Conservation (phyloP, 192 early-diverging fungal genomes). For the Chytriomyces sp. region DNA sequence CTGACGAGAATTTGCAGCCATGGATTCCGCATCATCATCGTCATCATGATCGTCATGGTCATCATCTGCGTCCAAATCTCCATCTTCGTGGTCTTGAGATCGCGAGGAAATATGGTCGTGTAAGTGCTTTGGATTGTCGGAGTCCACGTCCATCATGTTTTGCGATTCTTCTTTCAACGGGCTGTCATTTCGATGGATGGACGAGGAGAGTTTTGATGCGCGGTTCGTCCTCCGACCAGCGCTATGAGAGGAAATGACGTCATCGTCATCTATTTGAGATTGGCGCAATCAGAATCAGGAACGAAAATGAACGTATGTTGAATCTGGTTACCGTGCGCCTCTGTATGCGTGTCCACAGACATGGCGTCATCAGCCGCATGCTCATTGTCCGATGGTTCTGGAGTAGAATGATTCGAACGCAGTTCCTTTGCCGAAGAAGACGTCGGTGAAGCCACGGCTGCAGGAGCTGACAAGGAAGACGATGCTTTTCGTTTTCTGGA, state of each 20-base stretch:
- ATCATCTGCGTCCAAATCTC: slow-evolving; percentile 4
- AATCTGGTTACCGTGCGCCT: background rate
- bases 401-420: background rate
- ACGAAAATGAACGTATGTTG: background rate
- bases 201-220: background rate
- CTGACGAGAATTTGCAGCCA: background rate
- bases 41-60: background rate
- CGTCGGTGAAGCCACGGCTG: background rate
- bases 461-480: background rate
- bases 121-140: too few species aligned
- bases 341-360: background rate
- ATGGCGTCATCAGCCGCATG: background rate
- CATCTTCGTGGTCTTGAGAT: slow-evolving; percentile 4
- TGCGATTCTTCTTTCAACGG: background rate
- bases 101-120: too few species aligned
- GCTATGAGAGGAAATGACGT: slow-evolving; percentile 1
- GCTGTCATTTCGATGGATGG: background rate
- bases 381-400: slow-evolving; percentile 3
- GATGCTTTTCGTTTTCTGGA: background rate
- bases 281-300: background rate
- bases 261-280: background rate
- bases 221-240: background rate
- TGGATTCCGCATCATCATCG: slow-evolving; percentile 36
- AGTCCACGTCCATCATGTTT: background rate
- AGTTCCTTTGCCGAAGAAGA: background rate